Percentiles rank a stretch among this genome's conserved stretches.
Evolutionary conservation across 1,284 basidiomycete genomes (phyloP).

Genomic region (Gomphus bonarii): DNA sequence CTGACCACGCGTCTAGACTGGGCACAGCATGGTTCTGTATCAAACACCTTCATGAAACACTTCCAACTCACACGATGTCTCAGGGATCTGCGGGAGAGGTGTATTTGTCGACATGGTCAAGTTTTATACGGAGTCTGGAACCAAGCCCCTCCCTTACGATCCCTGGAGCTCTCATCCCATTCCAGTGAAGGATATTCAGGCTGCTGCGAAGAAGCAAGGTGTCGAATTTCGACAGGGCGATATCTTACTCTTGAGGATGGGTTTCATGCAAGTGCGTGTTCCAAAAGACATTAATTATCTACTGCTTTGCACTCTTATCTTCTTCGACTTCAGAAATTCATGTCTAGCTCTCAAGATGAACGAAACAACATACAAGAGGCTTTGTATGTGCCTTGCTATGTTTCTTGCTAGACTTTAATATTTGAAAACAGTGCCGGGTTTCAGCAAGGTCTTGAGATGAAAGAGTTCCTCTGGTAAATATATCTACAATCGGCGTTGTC

Average conservation of each 20-base stretch:
- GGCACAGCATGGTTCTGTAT: slow-evolving; percentile 48
- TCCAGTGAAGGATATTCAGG: slow-evolving; percentile 45
- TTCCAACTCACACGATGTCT: background rate
- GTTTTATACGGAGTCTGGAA: slow-evolving; percentile 35
- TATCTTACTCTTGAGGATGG: slow-evolving; percentile 51
- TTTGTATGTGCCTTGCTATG: slow-evolving; percentile 31
- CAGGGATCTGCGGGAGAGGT: slow-evolving; percentile 51
- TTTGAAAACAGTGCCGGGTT: slow-evolving; percentile 42
- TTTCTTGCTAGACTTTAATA: background rate
- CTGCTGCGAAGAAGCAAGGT: slow-evolving; percentile 50
- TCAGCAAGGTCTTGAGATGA: slow-evolving; percentile 63
- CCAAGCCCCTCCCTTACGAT: slow-evolving; percentile 42
- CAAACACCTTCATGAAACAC: background rate
- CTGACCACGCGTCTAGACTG: slow-evolving; percentile 35
- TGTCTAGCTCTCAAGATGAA: slow-evolving; percentile 33
- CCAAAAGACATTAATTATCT: background rate
- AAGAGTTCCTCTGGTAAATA: slow-evolving; percentile 30
- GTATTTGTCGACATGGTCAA: slow-evolving; percentile 59
- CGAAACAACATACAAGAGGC: slow-evolving; percentile 40
- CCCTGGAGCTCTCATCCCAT: slow-evolving; percentile 53
- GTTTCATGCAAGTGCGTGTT: slow-evolving; percentile 39
- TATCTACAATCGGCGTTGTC: background rate
- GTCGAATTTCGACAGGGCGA: slow-evolving; percentile 50
- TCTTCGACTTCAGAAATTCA: slow-evolving; percentile 41
- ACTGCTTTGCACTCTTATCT: background rate